These are phyloP conservation scores for Yamadazyma conglobata DNA, from an alignment of 1,139 yeast genomes.

Conservation along the genomic window DNA sequence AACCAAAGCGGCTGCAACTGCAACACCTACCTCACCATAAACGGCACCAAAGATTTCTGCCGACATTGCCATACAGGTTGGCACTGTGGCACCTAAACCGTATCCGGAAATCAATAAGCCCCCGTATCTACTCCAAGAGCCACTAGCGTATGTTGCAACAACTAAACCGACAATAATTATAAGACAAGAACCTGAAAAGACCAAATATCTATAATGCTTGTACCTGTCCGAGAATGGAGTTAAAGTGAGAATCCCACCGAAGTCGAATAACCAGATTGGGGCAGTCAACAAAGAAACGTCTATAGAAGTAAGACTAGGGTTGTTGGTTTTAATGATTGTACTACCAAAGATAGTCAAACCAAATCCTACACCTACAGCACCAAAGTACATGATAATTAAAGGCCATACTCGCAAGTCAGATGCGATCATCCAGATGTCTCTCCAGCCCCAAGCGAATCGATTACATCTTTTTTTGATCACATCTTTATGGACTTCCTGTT, in stretches of 20 bases:
- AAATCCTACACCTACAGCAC: constrained; percentile 85
- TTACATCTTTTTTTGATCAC: constrained; percentile 53
- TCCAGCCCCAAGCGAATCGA: constrained; percentile 54
- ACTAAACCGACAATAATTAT: constrained; percentile 73
- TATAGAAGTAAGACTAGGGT: constrained; percentile 63
- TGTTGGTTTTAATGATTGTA: constrained; percentile 65
- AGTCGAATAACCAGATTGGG: constrained; percentile 86
- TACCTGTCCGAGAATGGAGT: constrained; percentile 79
- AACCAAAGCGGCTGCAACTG: constrained; percentile 78
- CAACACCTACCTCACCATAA: constrained; percentile 83
- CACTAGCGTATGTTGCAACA: constrained; percentile 72
- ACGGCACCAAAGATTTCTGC: constrained; percentile 69
- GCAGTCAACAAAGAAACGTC: constrained; percentile 74
- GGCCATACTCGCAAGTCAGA: constrained; percentile 76
- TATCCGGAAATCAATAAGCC: constrained; percentile 80
- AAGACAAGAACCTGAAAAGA: constrained; percentile 58
- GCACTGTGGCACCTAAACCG: constrained; percentile 89
- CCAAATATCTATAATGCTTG: constrained; percentile 53
- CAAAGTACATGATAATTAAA: constrained; percentile 80
- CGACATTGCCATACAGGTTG: constrained; percentile 83
- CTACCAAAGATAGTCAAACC: constrained; percentile 87
- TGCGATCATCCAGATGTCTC: constrained; percentile 55
- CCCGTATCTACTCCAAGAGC: constrained; percentile 73
- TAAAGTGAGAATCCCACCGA: constrained; percentile 69
- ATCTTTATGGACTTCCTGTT: constrained; percentile 54